A percentile compares a stretch with the other conserved stretches of the same genome.
Conservation (phyloP, 345 rosid genomes). For the Dipteronia sinensis region DNA sequence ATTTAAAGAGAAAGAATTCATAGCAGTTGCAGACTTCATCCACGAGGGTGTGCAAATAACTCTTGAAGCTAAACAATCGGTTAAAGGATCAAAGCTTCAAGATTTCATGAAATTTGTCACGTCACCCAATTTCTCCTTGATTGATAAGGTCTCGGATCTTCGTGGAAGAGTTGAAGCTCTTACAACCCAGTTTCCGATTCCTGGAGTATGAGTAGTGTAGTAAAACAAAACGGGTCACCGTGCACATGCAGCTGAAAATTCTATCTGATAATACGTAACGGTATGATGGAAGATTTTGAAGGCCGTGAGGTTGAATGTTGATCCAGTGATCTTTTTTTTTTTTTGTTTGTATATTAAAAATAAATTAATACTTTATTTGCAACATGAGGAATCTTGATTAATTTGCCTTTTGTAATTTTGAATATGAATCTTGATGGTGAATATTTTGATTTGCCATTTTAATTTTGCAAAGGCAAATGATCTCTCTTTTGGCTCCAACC, state of each 20-base stretch:
- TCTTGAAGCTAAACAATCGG: slow-evolving; percentile 57
- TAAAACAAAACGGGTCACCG: background rate
- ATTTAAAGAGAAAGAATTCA: slow-evolving; percentile 71
- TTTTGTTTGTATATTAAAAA: background rate
- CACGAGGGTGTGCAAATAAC: slow-evolving; percentile 84
- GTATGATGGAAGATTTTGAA: background rate
- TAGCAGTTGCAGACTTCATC: slow-evolving; percentile 65
- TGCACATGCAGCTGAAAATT: background rate
- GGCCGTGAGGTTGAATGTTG: background rate
- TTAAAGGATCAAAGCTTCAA: slow-evolving; percentile 70
- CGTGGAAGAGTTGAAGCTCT: slow-evolving; percentile 67
- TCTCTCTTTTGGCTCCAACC: no score
- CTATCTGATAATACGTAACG: background rate
- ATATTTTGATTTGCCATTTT: no score
- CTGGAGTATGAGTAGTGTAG: slow-evolving; percentile 53
- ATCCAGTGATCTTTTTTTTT: background rate
- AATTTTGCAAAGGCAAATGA: no score
- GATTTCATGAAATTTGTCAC: slow-evolving; percentile 71
- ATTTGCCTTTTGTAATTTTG: no score
- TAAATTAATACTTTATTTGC: background rate
- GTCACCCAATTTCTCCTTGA: slow-evolving; percentile 60
- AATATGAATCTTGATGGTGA: no score
- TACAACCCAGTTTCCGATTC: slow-evolving; percentile 73
- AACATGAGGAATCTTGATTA: background rate
- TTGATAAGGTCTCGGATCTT: slow-evolving; percentile 52